A percentile compares a stretch with the other conserved stretches of the same genome.
Evolutionary conservation across 1,284 basidiomycete species (phyloP).

Genomic region (Cryptococcus sp.): DNA sequence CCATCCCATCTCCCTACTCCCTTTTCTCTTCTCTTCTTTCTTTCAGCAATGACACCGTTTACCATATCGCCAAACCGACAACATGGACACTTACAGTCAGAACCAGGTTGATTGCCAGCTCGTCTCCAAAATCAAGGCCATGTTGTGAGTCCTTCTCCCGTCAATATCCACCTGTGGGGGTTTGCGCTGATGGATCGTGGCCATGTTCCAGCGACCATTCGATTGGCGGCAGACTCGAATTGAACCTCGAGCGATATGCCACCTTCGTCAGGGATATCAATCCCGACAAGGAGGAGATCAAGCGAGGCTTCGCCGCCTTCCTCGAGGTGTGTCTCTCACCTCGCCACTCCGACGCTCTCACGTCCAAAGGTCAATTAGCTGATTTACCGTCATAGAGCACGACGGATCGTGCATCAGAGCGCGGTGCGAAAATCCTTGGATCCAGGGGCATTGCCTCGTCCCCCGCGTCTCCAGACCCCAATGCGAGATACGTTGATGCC

Average conservation of each 20-base stretch:
- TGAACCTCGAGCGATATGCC: no score
- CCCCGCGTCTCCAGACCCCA: no score
- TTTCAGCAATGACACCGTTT: not conserved
- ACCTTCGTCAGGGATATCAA: conserved; percentile 16
- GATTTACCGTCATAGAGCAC: no score
- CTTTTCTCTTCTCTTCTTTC: not conserved
- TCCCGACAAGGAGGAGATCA: not conserved
- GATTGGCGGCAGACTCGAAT: not conserved
- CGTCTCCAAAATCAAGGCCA: conserved; percentile 19
- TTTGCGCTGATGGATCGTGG: no score
- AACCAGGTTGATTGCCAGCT: conserved; percentile 27
- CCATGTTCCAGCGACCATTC: conserved; percentile 3
- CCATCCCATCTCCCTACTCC: not conserved
- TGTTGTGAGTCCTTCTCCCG: conserved; percentile 24
- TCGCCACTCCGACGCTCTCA: not conserved
- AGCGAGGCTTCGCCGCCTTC: not conserved
- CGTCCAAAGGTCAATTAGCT: no score
- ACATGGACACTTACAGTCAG: conserved; percentile 34
- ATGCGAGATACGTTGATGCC: no score
- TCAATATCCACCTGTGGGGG: not conserved
- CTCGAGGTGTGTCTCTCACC: not conserved
- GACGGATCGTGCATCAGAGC: no score
- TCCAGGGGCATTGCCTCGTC: no score
- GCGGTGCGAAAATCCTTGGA: no score
- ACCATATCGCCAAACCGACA: not conserved